A percentile compares a stretch with the other conserved stretches of the same genome.
phyloP scores from a whole-genome alignment of 352 stramenopile species.

The Vaucheria bursata region DNA sequence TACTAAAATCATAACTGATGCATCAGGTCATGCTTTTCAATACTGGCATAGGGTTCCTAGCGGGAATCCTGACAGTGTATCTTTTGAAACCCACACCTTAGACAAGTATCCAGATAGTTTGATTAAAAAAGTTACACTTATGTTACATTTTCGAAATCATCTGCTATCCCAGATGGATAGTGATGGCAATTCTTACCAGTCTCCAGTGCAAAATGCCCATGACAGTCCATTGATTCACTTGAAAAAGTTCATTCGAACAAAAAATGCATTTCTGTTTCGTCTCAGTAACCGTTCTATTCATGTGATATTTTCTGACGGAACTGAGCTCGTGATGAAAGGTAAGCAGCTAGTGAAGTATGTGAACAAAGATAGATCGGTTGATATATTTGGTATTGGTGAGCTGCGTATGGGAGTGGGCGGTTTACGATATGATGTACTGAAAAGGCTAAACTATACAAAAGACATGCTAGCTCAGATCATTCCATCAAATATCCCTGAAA shows the following conservation, averaged over 20 bases:
- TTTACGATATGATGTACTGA: slow-evolving; percentile 57
- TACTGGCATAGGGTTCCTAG: slow-evolving; percentile 77
- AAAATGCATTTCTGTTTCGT: slow-evolving; percentile 93
- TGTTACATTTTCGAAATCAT: slow-evolving; percentile 95
- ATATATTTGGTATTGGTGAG: slow-evolving; percentile 59
- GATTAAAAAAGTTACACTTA: slow-evolving; percentile 94
- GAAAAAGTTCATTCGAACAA: slow-evolving; percentile 96
- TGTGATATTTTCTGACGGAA: slow-evolving; percentile 91
- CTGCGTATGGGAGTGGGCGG: neutral
- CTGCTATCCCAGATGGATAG: slow-evolving; percentile 50
- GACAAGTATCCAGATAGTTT: slow-evolving; percentile 70
- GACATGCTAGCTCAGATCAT: slow-evolving; percentile 93
- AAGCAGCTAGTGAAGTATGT: slow-evolving; percentile 68
- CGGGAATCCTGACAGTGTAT: neutral
- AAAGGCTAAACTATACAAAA: slow-evolving; percentile 79
- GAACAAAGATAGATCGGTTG: slow-evolving; percentile 63
- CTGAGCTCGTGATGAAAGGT: slow-evolving; percentile 68
- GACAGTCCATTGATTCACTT: slow-evolving; percentile 48
- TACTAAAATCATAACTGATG: slow-evolving; percentile 88
- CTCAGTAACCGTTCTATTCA: slow-evolving; percentile 52
- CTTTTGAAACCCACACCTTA: slow-evolving; percentile 38
- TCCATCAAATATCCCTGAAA: too few relatives aligned
- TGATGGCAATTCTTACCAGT: slow-evolving; percentile 7
- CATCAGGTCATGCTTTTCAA: slow-evolving; percentile 73
- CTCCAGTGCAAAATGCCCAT: neutral